These are phyloP conservation scores for Nannochloropsis gaditana DNA, from an alignment of 108 stramenopile genomes.

Conservation along the genomic window DNA sequence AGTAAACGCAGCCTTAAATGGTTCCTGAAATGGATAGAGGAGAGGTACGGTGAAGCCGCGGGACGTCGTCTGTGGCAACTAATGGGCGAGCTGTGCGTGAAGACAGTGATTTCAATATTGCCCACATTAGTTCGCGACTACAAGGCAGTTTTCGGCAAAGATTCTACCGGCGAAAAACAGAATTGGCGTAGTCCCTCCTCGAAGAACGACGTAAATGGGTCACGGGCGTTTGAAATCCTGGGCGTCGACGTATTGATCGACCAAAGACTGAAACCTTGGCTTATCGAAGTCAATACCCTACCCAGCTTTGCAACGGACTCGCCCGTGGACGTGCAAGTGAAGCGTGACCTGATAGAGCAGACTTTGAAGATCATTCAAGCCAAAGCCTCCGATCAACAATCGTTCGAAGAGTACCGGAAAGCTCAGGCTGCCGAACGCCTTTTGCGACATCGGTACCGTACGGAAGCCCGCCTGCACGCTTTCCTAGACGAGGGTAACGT, in stretches of 20 bases:
- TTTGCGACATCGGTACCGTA: neutral
- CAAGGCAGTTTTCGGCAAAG: slow-evolving; percentile 38
- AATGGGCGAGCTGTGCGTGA: slow-evolving; percentile 61
- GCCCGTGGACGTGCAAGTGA: slow-evolving; percentile 55
- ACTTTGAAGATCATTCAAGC: neutral
- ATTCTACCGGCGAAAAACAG: neutral
- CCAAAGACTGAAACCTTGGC: slow-evolving; percentile 62
- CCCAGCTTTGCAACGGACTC: slow-evolving; percentile 60
- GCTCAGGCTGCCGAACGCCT: neutral
- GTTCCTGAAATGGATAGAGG: slow-evolving; percentile 58
- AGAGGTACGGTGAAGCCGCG: slow-evolving; percentile 50
- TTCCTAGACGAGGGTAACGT: neutral
- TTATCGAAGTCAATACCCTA: slow-evolving; percentile 76
- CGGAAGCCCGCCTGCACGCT: neutral
- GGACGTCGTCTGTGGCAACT: slow-evolving; percentile 55
- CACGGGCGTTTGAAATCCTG: slow-evolving; percentile 62
- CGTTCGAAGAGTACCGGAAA: neutral
- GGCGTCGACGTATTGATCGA: slow-evolving; percentile 82
- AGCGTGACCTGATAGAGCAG: slow-evolving; percentile 41
- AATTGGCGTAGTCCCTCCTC: neutral
- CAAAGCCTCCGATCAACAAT: neutral
- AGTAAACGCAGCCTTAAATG: slow-evolving; percentile 65
- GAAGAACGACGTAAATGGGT: neutral
- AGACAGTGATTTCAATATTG: slow-evolving; percentile 60
- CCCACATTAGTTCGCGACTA: slow-evolving; percentile 63